Evolutionary conservation across 176 grass and related monocot species (phyloP), one percentile per base, ranked within the genome.

Genomic region (Oryza rufipogon): DNA sequence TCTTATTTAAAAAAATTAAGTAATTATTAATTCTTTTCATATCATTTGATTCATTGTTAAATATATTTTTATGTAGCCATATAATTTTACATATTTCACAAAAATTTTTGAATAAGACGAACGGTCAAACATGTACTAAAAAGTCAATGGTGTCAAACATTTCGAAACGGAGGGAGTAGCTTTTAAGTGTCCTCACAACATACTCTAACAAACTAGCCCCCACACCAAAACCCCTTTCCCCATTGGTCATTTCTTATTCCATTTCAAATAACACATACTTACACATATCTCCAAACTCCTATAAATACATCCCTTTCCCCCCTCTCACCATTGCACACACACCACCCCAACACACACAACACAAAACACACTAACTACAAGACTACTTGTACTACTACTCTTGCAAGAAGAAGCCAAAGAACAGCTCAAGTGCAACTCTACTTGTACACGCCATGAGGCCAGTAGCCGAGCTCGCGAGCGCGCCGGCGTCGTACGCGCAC

Each of bases 381-480:
- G 51, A 52, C 3, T 11, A 48, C 11, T 13, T 15, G 15, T 52
- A 17, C 15, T 17, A 17, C 15, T 32, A 32, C 30, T 32, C 30
- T 32, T 32, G 30, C 30, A 3, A 32, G 6, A 84, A 34, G 42
- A 76, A 54, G 7, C 17, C 28, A 75, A 39, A 89, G 20, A 89
- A 16, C 16, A 77, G 33, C 15, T 56, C 54, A 71, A 13, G 54
- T 67, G 75, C 64, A 65, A 41, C n/a, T 44, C 15, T 23, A 22
- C 68, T 13, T 58, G 16, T 64, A 74, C 12, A 84, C 17, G 41
- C 15, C 68, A 96, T 96, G 94, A 96, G 94, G 81, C 89, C 88
- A 66, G 86, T 22, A 76, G 7, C 86, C 16, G 63, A 84, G 64
- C 66, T 85, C 66, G 42, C 70, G 86, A 68, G 30, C 61, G 63